A percentile compares a stretch with the other conserved stretches of the same genome.
These are phyloP conservation scores for Penicillium roqueforti DNA, from an alignment of 495 filamentous ascomycete genomes.

Conservation along the genomic window DNA sequence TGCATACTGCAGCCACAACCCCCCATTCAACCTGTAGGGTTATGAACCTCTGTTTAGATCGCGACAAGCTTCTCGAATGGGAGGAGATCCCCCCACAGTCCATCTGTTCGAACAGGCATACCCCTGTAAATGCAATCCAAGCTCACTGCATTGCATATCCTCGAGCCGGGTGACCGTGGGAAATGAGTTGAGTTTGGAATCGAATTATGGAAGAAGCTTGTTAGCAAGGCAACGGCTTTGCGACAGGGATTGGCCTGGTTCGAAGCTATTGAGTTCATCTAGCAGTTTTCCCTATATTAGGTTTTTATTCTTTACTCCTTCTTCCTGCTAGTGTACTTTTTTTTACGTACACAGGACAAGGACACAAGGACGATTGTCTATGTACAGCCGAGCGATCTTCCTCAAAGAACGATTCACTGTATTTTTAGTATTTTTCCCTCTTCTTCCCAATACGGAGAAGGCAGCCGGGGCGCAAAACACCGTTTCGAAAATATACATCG, in stretches of 20 bases:
- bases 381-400: background rate
- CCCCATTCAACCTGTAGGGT: background rate
- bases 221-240: conserved; percentile 11
- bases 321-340: background rate
- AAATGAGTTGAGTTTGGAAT: conserved; percentile 10
- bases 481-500: background rate
- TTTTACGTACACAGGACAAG: background rate
- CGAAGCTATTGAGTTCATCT: background rate
- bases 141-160: conserved; percentile 12
- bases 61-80: conserved; percentile 29
- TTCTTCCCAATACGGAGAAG: background rate
- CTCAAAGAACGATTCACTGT: background rate
- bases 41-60: conserved; percentile 16
- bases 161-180: conserved; percentile 18
- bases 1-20: conserved; percentile 2
- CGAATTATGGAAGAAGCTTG: conserved; percentile 20
- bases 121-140: conserved; percentile 14
- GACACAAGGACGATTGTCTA: background rate
- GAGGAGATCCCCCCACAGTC: conserved; percentile 22
- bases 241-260: background rate
- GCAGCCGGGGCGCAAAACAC: background rate
- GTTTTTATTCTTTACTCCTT: background rate
- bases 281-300: background rate
- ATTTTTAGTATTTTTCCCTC: too few relatives aligned
- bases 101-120: conserved; percentile 20